Evolutionary conservation across 805 yeast genomes (phyloP).

Genomic region (Candida nanaspora): DNA sequence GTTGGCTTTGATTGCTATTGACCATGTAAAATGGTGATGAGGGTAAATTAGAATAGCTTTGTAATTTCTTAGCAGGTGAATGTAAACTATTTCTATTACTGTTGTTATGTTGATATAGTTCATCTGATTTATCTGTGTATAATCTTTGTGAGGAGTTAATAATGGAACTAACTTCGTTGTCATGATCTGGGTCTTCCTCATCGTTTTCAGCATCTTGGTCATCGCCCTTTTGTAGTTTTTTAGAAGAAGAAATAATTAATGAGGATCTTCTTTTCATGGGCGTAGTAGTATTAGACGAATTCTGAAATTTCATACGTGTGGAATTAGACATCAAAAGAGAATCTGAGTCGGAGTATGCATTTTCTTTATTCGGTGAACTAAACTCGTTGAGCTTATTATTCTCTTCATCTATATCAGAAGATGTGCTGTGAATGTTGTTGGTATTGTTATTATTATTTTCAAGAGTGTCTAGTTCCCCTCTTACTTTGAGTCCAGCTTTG

Average conservation of each 20-base stretch:
- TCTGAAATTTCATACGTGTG: too few relatives aligned
- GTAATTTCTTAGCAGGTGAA: conserved; percentile 11
- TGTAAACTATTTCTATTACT: background rate
- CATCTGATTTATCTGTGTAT: conserved; percentile 1
- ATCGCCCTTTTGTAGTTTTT: background rate
- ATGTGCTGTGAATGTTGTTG: conserved; percentile 3
- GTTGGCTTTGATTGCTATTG: background rate
- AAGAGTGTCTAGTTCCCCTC: conserved; percentile 10
- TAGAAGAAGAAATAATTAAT: background rate
- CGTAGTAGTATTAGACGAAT: conserved; percentile 11
- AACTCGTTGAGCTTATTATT: background rate
- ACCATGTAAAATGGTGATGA: conserved; percentile 8
- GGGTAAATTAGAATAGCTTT: conserved; percentile 4
- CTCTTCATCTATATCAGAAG: conserved; percentile 1
- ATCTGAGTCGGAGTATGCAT: background rate
- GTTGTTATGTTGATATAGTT: background rate
- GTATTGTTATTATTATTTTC: background rate
- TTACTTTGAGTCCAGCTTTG: conserved; percentile 32
- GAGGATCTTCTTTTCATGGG: conserved; percentile 20
- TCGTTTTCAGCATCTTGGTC: background rate
- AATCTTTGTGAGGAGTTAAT: conserved; percentile 1
- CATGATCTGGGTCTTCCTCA: background rate
- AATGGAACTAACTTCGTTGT: background rate
- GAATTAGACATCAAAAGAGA: background rate
- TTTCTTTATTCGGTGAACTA: background rate